Base-by-base conservation (phyloP, 768 basidiomycete species). In the Cystoderma amianthinum region DNA sequence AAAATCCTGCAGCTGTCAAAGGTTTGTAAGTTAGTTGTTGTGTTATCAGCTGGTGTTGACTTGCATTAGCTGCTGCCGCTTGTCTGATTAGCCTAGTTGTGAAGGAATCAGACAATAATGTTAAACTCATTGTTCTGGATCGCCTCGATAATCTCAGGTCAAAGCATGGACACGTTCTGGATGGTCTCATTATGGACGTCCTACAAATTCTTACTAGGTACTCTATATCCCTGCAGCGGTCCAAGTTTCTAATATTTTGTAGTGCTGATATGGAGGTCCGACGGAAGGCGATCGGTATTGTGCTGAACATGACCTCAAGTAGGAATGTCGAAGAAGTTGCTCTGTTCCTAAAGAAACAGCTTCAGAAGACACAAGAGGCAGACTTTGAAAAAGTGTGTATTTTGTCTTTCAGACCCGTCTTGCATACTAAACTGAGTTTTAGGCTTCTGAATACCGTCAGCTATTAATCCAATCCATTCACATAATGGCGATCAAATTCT, bases 51-150 rank as follows among this genome's bases (percentile, higher is more conserved):
- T 7, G 44, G 18, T 41, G 41, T n/a, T 40, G 34, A 15, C 41
- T 49, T 44, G 9, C 11, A 17, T 23, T 35, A 95, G 94, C 95
- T 47, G 87, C 93, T 36, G 94, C 93, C 3, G 78, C 82, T 6
- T 86, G 78, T 48, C 81, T 95, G 48, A 89, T 96, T 53, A 86
- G 79, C 48, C 78, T 98, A 35, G 82, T 93, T 45, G 72, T 85
- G 59, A 95, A 94, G 64, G 95, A 98, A 63, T 91, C 93, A 1
- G 95, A 98, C 66, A 99, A 98, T 65, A 99, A 99, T 52, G 95
- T 97, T 61, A 98, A 97, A 63, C 76, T 97, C 34, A 98, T 98
- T 44, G 95, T 98, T 13, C 73, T 99, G 18, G 89, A 95, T 56
- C 82, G 96, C 34, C 74, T 99, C 24, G 89, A 97, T 41, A 64